Percentiles rank a stretch among this genome's conserved stretches.
These are phyloP conservation scores for Climacium dendroides DNA, from an alignment of 225 moss, liverwort and hornwort genomes.

Conservation along the genomic window DNA sequence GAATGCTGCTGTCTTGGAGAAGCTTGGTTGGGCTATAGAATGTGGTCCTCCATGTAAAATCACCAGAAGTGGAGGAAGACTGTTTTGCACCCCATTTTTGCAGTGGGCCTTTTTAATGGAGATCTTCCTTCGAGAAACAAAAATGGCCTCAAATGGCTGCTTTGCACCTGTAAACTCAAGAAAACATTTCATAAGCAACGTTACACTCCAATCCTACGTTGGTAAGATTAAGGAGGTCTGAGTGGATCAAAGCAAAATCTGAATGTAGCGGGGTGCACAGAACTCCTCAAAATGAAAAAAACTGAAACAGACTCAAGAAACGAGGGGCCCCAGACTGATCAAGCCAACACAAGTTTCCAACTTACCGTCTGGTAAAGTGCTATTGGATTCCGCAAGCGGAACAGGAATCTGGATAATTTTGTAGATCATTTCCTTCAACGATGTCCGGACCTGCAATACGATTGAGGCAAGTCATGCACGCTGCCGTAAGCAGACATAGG, in stretches of 20 bases:
- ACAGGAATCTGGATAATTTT: conserved; percentile 60
- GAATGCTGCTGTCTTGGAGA: conserved; percentile 67
- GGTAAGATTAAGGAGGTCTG: background rate
- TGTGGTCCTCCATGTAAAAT: conserved; percentile 93
- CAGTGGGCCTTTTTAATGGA: conserved; percentile 13
- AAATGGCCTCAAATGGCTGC: conserved; percentile 65
- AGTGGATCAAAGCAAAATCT: background rate
- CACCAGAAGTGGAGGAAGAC: conserved; percentile 65
- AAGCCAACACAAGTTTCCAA: background rate
- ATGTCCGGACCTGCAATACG: conserved; percentile 47
- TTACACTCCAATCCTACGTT: background rate
- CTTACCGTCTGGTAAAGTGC: conserved; percentile 36
- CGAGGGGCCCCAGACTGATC: background rate
- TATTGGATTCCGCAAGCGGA: conserved; percentile 15
- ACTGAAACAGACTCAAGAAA: background rate
- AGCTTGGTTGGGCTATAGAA: conserved; percentile 74
- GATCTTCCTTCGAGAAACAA: conserved; percentile 51
- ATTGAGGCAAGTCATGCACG: background rate
- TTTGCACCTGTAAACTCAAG: conserved; percentile 31
- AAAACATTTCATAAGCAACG: background rate
- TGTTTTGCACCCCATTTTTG: conserved; percentile 19
- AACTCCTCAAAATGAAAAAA: background rate
- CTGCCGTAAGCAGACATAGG: background rate
- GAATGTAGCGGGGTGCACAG: background rate
- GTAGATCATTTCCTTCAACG: conserved; percentile 50